These are phyloP conservation scores for Sphagnum contortum DNA, from an alignment of 225 moss, liverwort and hornwort genomes.

Conservation along the genomic window DNA sequence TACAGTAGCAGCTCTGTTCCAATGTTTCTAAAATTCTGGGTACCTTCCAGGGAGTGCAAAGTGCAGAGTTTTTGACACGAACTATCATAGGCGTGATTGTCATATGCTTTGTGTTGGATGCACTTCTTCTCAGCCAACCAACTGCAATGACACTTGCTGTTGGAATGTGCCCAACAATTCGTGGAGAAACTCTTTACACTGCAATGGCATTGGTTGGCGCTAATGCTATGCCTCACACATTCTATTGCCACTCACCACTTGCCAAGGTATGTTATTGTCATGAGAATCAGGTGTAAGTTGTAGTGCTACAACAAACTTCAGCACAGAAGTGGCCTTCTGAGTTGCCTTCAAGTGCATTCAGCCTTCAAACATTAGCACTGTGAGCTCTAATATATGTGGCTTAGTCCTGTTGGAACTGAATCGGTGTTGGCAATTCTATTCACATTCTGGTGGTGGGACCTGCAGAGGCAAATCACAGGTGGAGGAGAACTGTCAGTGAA, in stretches of 20 bases:
- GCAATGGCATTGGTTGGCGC: constrained; percentile 71
- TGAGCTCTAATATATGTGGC: no score
- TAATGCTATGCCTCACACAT: constrained; percentile 78
- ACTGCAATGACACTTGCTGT: constrained; percentile 28
- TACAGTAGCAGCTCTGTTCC: no score
- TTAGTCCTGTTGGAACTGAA: no score
- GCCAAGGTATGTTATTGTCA: constrained; percentile 45
- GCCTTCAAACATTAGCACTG: no score
- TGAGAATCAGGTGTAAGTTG: no score
- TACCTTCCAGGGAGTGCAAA: constrained; percentile 41
- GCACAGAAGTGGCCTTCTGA: no score
- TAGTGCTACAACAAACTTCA: no score
- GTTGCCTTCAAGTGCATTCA: no score
- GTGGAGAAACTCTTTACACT: constrained; percentile 69
- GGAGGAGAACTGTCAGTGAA: constrained; percentile 23
- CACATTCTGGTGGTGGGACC: no score
- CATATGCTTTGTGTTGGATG: constrained; percentile 55
- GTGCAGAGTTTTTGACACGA: constrained; percentile 44
- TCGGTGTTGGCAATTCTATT: no score
- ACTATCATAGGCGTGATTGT: constrained; percentile 53
- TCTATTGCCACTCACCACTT: constrained; percentile 73
- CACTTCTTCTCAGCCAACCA: constrained; percentile 34
- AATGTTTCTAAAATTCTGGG: no score
- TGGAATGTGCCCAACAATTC: constrained; percentile 61
- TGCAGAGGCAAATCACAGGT: constrained; percentile 24